These are phyloP conservation scores for Kurtzmaniella quercitrusa DNA, from an alignment of 1,139 yeast species.

Conservation along the genomic window DNA sequence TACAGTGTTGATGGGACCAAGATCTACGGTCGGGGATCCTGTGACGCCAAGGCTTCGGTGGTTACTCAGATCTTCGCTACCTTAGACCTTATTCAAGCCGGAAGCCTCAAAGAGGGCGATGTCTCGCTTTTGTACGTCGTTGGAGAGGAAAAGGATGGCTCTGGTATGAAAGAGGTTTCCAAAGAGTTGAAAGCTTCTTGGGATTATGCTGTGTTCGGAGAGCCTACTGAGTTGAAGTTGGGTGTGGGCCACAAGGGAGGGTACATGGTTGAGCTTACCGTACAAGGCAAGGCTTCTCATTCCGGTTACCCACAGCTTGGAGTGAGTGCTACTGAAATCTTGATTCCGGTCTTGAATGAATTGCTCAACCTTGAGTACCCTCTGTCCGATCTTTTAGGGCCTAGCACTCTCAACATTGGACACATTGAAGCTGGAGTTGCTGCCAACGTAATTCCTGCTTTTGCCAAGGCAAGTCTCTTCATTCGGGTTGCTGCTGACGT, in stretches of 20 bases:
- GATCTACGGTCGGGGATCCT: slow-evolving; percentile 62
- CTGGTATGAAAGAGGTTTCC: slow-evolving; percentile 51
- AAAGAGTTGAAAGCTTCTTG: slow-evolving; percentile 42
- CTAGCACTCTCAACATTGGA: slow-evolving; percentile 61
- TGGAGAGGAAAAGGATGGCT: slow-evolving; percentile 64
- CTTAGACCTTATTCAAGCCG: slow-evolving; percentile 35
- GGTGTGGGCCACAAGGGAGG: slow-evolving; percentile 71
- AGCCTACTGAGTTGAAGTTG: slow-evolving; percentile 66
- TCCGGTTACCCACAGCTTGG: slow-evolving; percentile 73
- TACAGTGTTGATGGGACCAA: slow-evolving; percentile 46
- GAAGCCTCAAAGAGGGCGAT: slow-evolving; percentile 47
- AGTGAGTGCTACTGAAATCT: slow-evolving; percentile 54
- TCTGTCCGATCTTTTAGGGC: slow-evolving; percentile 49
- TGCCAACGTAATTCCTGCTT: slow-evolving; percentile 60
- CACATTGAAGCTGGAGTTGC: slow-evolving; percentile 56
- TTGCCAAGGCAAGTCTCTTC: slow-evolving; percentile 46
- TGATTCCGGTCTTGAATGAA: slow-evolving; percentile 45
- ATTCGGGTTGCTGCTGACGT: slow-evolving; percentile 53
- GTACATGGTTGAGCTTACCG: slow-evolving; percentile 36
- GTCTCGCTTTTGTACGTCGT: slow-evolving; percentile 59
- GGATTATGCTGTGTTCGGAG: slow-evolving; percentile 67
- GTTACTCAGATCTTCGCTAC: slow-evolving; percentile 58
- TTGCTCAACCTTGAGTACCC: slow-evolving; percentile 42
- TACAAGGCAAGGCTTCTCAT: slow-evolving; percentile 58
- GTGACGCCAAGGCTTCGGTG: slow-evolving; percentile 67